Percentiles rank a stretch among this genome's conserved stretches.
phyloP scores from a whole-genome alignment of 306 rosid species.

The Rosa persica region DNA sequence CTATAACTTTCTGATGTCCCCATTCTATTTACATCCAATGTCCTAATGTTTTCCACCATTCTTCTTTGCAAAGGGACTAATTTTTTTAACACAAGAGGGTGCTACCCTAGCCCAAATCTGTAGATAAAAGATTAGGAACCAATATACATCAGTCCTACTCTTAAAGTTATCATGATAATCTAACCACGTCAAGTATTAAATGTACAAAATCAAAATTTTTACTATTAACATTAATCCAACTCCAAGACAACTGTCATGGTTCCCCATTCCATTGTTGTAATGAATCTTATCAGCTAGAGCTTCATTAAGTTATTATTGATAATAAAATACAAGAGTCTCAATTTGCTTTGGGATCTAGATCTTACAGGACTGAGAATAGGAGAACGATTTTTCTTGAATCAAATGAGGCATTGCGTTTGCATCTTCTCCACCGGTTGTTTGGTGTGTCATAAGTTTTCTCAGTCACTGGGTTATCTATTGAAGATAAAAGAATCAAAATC shows the following conservation, averaged over 20 bases:
- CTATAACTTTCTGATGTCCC: neutral
- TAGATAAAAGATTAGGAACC: neutral
- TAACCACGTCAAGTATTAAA: neutral
- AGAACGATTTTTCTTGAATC: conserved; percentile 86
- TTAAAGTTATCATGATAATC: neutral
- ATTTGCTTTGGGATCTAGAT: conserved; percentile 20
- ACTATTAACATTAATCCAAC: neutral
- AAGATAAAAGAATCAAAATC: conserved; percentile 24
- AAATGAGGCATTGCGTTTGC: conserved; percentile 72
- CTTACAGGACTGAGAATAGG: conserved; percentile 89
- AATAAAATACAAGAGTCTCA: neutral
- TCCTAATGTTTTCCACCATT: neutral
- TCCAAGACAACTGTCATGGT: neutral
- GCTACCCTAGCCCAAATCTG: neutral
- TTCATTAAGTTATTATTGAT: neutral
- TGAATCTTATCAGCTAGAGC: neutral
- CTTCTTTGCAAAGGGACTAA: neutral
- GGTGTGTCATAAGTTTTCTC: conserved; percentile 74
- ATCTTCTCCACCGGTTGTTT: conserved; percentile 76
- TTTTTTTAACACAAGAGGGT: neutral
- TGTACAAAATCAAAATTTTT: neutral
- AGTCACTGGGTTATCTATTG: conserved; percentile 60
- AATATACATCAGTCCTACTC: too few relatives aligned
- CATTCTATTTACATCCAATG: neutral
- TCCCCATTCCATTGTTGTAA: conserved; percentile 1